phyloP scores from a whole-genome alignment of 2,329 filamentous ascomycete species.

The Pseudocercospora fuligena region DNA sequence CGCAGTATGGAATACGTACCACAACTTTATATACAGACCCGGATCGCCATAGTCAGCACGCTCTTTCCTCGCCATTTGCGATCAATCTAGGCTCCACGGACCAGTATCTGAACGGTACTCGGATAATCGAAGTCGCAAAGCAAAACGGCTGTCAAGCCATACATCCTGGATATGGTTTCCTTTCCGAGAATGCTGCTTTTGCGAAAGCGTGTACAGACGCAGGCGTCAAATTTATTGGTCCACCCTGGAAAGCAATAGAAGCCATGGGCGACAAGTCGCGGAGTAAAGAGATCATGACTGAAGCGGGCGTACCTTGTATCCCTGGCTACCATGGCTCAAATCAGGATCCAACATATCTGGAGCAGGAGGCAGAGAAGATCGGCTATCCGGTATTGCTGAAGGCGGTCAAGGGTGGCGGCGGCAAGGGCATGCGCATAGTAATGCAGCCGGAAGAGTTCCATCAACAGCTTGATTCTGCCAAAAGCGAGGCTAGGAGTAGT shows the following conservation, averaged over 20 bases:
- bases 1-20: conserved; percentile 85
- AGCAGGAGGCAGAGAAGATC: conserved; percentile 74
- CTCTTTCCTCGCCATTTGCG: conserved; percentile 79
- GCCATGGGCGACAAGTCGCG: conserved; percentile 90
- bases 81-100: conserved; percentile 81
- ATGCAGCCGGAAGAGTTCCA: conserved; percentile 62
- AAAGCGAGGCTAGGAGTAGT: conserved; percentile 66
- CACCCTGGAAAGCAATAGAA: conserved; percentile 75
- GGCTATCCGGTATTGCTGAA: conserved; percentile 69
- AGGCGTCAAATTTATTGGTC: conserved; percentile 92
- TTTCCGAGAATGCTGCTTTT: conserved; percentile 92
- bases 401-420: conserved; percentile 67
- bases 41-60: conserved; percentile 85
- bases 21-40: conserved; percentile 95
- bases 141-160: conserved; percentile 85
- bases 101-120: conserved; percentile 90
- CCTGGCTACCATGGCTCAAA: conserved; percentile 92
- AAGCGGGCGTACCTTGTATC: conserved; percentile 93
- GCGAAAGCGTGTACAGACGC: conserved; percentile 86
- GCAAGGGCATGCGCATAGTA: conserved; percentile 73
- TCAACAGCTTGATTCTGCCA: conserved; percentile 65
- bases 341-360: conserved; percentile 68
- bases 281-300: conserved; percentile 95
- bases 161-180: conserved; percentile 92
- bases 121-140: conserved; percentile 87